Base-by-base conservation (phyloP, 2,329 filamentous ascomycete species). In the Fusarium zealandicum region DNA sequence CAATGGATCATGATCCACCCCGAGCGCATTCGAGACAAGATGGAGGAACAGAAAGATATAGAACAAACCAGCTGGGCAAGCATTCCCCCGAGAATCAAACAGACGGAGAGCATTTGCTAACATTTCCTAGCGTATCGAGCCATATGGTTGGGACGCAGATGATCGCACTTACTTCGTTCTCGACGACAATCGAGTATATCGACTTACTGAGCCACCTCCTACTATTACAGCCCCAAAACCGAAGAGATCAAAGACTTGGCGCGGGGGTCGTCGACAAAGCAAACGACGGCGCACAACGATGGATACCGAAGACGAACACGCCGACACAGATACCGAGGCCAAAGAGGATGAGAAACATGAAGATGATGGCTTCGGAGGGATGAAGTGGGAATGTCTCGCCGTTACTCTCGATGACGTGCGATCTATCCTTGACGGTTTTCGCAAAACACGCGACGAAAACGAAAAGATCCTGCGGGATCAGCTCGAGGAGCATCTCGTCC, bases 181-280 rank as follows among this genome's bases (percentile, higher is more conserved):
- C 4, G 93, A 98, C 66, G 95, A 99, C 71, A 96, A 97, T 67
- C 85, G 95, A 58, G 80, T 99, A 35, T 99, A 99, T 72, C 90
- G 93, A 50, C 82, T 89, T 57, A 92, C 90, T n/a, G 90, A 96
- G 54, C 82, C 89, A 20, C 84, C 85, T 6, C 75, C 81, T 6
- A 76, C 80, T n/a, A 72, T 80, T 3, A 89, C 88, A 70, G 89
- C 89, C 69, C 78, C 84, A 64, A 90, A 86, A 66, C 84, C 82
- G 20, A 87, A 87, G 64, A 89, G 86, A 63, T 80, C 81, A 5
- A 87, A 84, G 73, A 52, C 58, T 4, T 63, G 44, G 30, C 67
- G 65, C 12, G 85, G 81, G 51, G 82, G 79, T 59, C 81, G 79
- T 60, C 83, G 91, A 64, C 82, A 86, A 14, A 90, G 86, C 56